phyloP scores from a whole-genome alignment of 2,329 filamentous ascomycete species.

The Tolypocladium endophyticum region DNA sequence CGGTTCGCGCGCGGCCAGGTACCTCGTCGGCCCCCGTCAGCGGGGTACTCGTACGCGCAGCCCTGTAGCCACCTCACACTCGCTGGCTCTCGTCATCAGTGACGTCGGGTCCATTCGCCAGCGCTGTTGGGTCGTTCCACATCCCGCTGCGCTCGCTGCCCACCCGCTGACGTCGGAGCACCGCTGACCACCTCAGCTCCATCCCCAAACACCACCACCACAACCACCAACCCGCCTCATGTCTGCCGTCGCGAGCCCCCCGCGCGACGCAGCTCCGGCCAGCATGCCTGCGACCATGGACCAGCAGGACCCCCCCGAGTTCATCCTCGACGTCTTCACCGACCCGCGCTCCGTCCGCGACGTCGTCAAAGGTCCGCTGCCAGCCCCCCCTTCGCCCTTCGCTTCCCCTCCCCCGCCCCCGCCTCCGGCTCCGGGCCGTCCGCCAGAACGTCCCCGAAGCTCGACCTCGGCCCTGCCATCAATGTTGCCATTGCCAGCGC shows the following conservation, averaged over 20 bases:
- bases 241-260: neutral
- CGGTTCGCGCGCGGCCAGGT: neutral
- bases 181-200: neutral
- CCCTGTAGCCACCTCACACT: too few relatives aligned
- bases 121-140: neutral
- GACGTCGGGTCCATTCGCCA: neutral
- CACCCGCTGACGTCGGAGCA: neutral
- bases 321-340: constrained; percentile 86
- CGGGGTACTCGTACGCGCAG: too few relatives aligned
- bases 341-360: constrained; percentile 85
- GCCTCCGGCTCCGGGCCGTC: neutral
- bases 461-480: neutral
- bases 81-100: neutral
- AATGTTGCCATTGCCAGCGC: neutral
- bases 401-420: constrained; percentile 7
- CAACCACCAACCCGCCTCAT: neutral
- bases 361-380: constrained; percentile 67
- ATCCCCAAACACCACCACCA: neutral
- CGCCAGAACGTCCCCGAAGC: neutral
- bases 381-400: constrained; percentile 4
- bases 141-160: neutral
- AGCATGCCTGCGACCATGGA: constrained; percentile 2
- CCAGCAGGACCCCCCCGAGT: constrained; percentile 60
- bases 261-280: neutral
- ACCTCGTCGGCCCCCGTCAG: neutral